Conservation (phyloP, 805 yeast genomes). For the Kuraishia cidri region DNA sequence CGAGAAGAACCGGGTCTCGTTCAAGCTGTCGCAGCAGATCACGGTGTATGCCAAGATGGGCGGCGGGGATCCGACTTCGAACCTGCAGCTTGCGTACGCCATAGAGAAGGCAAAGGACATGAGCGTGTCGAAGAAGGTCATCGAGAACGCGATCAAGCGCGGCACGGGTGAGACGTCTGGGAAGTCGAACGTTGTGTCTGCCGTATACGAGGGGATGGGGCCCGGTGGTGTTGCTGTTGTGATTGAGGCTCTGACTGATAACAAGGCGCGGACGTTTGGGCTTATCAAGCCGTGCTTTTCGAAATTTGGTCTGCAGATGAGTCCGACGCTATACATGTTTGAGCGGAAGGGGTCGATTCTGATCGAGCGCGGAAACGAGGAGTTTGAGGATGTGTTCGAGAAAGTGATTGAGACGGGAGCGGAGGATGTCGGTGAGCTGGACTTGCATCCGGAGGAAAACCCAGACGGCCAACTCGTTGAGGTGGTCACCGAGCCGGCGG, state of each 20-base stretch:
- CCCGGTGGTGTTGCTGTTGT: slow-evolving; percentile 88
- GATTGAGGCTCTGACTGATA: slow-evolving; percentile 84
- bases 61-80: slow-evolving; percentile 56
- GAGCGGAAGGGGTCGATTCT: slow-evolving; percentile 68
- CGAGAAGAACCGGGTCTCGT: slow-evolving; percentile 57
- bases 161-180: slow-evolving; percentile 61
- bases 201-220: slow-evolving; percentile 81
- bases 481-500: slow-evolving; percentile 55
- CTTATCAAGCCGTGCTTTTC: slow-evolving; percentile 67
- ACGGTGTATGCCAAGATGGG: slow-evolving; percentile 69
- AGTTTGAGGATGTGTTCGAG: slow-evolving; percentile 66
- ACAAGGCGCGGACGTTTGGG: slow-evolving; percentile 74
- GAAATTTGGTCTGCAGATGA: slow-evolving; percentile 57
- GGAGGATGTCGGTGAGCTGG: slow-evolving; percentile 61
- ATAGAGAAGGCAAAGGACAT: slow-evolving; percentile 70
- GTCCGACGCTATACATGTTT: slow-evolving; percentile 76
- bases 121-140: slow-evolving; percentile 75
- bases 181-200: slow-evolving; percentile 37
- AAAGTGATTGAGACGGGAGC: slow-evolving; percentile 70
- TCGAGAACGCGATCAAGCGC: slow-evolving; percentile 81
- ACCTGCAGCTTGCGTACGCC: slow-evolving; percentile 55
- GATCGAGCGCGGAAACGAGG: slow-evolving; percentile 28
- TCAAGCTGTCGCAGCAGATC: slow-evolving; percentile 64
- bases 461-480: slow-evolving; percentile 25
- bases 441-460: slow-evolving; percentile 31